Base-by-base conservation (phyloP, 1,284 basidiomycete species). In the Leccinum angustisporum region DNA sequence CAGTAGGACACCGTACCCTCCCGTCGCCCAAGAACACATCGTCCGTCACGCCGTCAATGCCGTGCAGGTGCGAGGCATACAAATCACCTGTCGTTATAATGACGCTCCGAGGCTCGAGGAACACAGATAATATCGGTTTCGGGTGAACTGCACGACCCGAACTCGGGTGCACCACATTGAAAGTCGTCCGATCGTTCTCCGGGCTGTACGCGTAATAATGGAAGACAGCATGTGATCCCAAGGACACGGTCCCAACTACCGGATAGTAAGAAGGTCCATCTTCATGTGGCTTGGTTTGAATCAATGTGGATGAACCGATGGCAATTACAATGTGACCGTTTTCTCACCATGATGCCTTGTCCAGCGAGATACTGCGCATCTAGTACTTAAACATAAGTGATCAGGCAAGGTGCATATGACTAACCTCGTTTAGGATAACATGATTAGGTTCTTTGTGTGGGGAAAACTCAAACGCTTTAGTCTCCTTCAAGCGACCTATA, bases 201-300 rank as follows among this genome's bases (percentile, higher is more conserved):
- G 27, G 10, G 46, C 46, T 33, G 69, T 94, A 95, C 61, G 82
- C 83, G 73, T 94, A 94, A 72, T 97, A 89, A 75, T 97, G 87
- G 68, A 98, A 90, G 53, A 95, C 79, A 1, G 91, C 82, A 75
- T 95, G 90, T 0, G 92, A 91, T 33, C 90, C 91, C 58, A 98
- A 79, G 11, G 94, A 95, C 60, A 98, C 79, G 10, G 95, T 98
- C 1, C 94, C 91, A 0, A 98, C 95, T 6, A 91, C 87, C 0
- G 95, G 92, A 68, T 88, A 81, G 77, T 97, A 98, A 4, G 91
- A 86, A 0, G 91, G 88, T 0, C 96, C 95, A 72, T 98, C 96
- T 77, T 97, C 89, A 70, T 97, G 96, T 1, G 95, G 94, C 93
- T 95, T 73, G 59, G 53, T 51, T 59, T 50, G 54, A 53, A 56